Base-by-base conservation (phyloP, 345 rosid genomes). In the Fremontodendron californicum region DNA sequence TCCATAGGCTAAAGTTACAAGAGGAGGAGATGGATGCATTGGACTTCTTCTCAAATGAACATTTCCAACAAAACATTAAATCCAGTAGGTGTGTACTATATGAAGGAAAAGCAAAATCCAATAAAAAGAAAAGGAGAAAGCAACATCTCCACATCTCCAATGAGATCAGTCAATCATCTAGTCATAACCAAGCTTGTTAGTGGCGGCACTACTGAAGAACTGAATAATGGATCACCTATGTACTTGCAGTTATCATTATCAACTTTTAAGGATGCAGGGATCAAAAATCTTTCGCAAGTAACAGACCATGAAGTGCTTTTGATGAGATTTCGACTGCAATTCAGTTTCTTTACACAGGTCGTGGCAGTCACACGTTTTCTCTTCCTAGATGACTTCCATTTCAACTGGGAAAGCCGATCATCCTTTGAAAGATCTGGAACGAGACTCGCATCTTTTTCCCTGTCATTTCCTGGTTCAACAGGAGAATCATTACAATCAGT, bases 231-330 rank as follows among this genome's bases (percentile, higher is more conserved):
- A 77, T 83, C 90, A 52, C 89, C 84, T 74, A 78, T 60, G 73
- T 80, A 86, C 79, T 88, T 91, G 86, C 93, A 90, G 82, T 87
- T 94, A 74, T 90, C 96, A 43, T 78, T 82, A 81, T 89, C 93
- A 29, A 84, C 85, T 82, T 82, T 84, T 37, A 83, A 35, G 39
- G 87, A 68, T 27, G 74, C 72, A 6, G 87, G 79, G 64, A 84
- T 43, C 65, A 78, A 62, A 75, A 82, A 75, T 68, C 80, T 75
- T 23, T 81, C 81, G 27, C 46, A 77, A 71, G 72, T 13, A 55
- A 65, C 42, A 23, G 81, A 70, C 40, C 77, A 69, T 31, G 60
- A 0, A 6, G 60, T 58, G 64, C 78, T 78, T 43, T 52, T 65
- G 33, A 55, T 18, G 19, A 60, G 69, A 40, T 43, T 64, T 61